Conservation (phyloP, 768 basidiomycete genomes). For the Mycena rebaudengoi region DNA sequence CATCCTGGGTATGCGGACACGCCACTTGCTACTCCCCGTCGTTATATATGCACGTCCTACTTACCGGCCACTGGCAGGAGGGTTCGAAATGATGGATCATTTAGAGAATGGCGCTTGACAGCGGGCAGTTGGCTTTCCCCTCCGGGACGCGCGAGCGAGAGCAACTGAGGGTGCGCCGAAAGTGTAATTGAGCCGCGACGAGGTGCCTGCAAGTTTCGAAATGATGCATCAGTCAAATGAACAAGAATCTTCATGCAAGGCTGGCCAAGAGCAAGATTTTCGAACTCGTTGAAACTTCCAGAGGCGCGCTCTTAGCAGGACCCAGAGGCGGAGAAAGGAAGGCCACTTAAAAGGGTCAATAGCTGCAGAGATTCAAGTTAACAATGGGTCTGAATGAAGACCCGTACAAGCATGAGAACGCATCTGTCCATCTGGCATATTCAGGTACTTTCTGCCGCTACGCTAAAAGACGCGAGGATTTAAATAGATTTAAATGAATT, state of each 20-base stretch:
- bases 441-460: conserved; percentile 6
- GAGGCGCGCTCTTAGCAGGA: background rate
- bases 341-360: conserved; percentile 1
- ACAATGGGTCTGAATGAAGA: background rate
- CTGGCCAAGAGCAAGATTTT: background rate
- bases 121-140: background rate
- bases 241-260: background rate
- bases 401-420: conserved; percentile 5
- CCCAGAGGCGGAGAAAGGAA: conserved; percentile 1
- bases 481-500: too few species aligned
- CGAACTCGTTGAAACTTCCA: background rate
- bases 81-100: conserved; percentile 5
- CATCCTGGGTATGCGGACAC: background rate
- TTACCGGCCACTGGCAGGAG: background rate
- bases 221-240: conserved; percentile 8
- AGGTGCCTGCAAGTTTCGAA: conserved; percentile 6
- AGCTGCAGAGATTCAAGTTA: conserved; percentile 1
- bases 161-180: conserved; percentile 2
- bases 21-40: background rate
- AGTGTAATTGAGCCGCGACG: background rate
- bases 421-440: conserved; percentile 8
- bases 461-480: background rate
- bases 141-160: conserved; percentile 1
- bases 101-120: conserved; percentile 1
- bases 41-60: background rate